Base-by-base conservation (phyloP, 2,329 filamentous ascomycete species). In the Cytospora chrysosperma region DNA sequence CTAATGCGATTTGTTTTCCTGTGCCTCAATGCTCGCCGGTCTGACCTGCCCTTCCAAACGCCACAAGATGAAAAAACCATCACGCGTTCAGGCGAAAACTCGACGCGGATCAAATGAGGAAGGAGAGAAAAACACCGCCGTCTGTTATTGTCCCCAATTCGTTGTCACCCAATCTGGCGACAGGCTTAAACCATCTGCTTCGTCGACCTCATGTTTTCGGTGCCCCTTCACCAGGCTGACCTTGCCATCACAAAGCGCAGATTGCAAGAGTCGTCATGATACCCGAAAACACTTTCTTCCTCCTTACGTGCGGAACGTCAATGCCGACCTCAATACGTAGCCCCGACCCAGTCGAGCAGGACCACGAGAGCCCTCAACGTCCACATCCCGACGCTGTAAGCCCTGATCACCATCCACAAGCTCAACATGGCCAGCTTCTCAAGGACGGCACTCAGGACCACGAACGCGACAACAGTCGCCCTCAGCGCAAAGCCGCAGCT, bases 281-380 rank as follows among this genome's bases (percentile, higher is more conserved):
- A 1, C 17, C 26, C 32, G 9, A 21, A 21, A 24, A 40, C 27
- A 30, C 19, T 30, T n/a, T 15, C 17, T 34, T 49, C 43, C 43
- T 10, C 55, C 12, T 3, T 21, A 51, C 12, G 15, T 4, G 6
- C 30, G 10, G 9, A 15, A 26, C 32, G 7, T 15, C 30, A 57
- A 34, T 30, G 47, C 6, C 30, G 15, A 21, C 4, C 37, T 63
- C 34, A 67, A 34, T 67, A 67, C 15, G 59, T 65, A 24, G 62
- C 62, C 56, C 63, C 65, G 1, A 60, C 49, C 65, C 59, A 65
- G 32, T 67, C 63, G 30, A 65, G 59, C 21, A 67, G 51, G 4
- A 30, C 47, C n/a, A 63, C 53, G 6, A 65, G 28, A 24, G 54
- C 55, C 56, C 37, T 64, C 47, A 61, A 37, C 1, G 61, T 65